Evolutionary conservation across 1,139 yeast genomes (phyloP).

Genomic region (Sugiyamaella xylanicola): DNA sequence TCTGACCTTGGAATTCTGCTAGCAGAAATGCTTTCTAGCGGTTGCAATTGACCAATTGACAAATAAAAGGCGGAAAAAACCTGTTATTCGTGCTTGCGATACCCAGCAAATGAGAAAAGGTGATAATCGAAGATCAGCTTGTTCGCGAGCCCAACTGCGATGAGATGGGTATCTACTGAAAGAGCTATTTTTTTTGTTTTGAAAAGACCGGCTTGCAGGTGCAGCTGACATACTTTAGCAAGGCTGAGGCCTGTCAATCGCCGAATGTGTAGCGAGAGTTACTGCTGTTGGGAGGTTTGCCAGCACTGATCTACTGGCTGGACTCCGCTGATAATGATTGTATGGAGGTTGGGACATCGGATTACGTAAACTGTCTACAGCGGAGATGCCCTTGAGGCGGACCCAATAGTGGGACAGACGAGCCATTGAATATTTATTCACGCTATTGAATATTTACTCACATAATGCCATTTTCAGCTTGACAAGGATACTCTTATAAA

Average conservation of each 20-base stretch:
- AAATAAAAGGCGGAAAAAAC: not conserved
- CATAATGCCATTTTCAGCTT: too few relatives aligned
- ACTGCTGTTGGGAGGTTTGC: not conserved
- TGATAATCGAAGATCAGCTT: not conserved
- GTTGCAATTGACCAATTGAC: not conserved
- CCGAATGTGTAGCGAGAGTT: not conserved
- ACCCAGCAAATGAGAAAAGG: not conserved
- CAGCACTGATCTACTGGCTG: not conserved
- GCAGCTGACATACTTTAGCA: conserved; percentile 12
- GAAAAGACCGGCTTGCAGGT: conserved; percentile 2
- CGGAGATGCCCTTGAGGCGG: too few relatives aligned
- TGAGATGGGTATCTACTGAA: conserved; percentile 1
- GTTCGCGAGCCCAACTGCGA: not conserved
- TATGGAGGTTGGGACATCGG: conserved; percentile 6
- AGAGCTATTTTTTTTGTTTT: conserved; percentile 9
- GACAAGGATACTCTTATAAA: too few relatives aligned
- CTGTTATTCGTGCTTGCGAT: not conserved
- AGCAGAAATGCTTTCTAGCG: too few relatives aligned
- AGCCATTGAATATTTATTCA: too few relatives aligned
- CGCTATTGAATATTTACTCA: too few relatives aligned
- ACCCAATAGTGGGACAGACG: too few relatives aligned
- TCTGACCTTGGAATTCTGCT: too few relatives aligned
- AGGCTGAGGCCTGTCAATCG: not conserved
- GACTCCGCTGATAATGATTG: not conserved
- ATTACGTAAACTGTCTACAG: not conserved